phyloP scores from a whole-genome alignment of 192 early-diverging fungal species.

The Gryganskiella cystojenkinii region DNA sequence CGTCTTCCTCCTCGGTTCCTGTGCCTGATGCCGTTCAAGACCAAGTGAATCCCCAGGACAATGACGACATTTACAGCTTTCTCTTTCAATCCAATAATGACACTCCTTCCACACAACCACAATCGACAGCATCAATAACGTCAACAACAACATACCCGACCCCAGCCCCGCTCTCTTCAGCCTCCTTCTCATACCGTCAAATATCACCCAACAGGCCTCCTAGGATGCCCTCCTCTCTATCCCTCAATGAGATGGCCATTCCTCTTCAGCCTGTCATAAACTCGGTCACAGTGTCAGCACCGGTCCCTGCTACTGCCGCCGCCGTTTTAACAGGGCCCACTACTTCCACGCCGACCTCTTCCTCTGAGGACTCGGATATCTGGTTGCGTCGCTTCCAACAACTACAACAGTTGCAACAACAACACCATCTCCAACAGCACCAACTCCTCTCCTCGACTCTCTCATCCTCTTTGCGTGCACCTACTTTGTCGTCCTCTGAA shows the following conservation, averaged over 20 bases:
- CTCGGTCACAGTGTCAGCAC: neutral
- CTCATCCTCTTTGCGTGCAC: neutral
- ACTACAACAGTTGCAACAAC: constrained; percentile 32
- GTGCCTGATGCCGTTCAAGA: too few relatives aligned
- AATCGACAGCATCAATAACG: neutral
- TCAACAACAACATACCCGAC: neutral
- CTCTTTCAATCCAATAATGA: constrained; percentile 4
- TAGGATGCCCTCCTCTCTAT: neutral
- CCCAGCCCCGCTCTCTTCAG: constrained; percentile 6
- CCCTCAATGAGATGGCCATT: neutral
- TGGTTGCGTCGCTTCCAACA: constrained; percentile 32
- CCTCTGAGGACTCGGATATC: neutral
- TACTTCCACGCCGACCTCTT: neutral
- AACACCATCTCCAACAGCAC: constrained; percentile 32
- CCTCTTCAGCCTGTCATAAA: neutral
- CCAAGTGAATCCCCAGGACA: too few relatives aligned
- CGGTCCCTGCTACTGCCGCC: neutral
- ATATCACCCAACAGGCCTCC: constrained; percentile 19
- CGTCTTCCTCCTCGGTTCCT: too few relatives aligned
- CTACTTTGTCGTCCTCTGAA: neutral
- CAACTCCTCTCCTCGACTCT: constrained; percentile 29
- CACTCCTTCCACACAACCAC: neutral
- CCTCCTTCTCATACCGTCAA: constrained; percentile 23
- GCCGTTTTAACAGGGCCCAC: neutral
- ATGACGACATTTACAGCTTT: neutral